Conservation (phyloP, 441 rosid genomes). For the Heliophila coronopifolia region DNA sequence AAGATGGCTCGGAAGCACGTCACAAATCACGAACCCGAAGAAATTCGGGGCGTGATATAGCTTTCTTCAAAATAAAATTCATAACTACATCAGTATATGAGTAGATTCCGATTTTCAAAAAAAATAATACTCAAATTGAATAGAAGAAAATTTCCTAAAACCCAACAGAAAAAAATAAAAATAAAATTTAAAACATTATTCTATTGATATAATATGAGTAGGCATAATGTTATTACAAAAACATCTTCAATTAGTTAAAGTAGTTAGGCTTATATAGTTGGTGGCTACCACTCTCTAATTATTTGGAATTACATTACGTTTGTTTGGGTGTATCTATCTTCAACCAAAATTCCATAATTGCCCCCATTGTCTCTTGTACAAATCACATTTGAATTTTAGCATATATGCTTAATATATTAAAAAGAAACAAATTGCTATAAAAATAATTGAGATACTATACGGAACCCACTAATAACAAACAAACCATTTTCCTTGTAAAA, state of each 20-base stretch:
- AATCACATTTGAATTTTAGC: slow-evolving; percentile 5
- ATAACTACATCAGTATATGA: slow-evolving; percentile 5
- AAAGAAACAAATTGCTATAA: not conserved
- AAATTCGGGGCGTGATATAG: too few relatives aligned
- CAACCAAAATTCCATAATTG: slow-evolving; percentile 10
- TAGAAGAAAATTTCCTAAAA: not conserved
- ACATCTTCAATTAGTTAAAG: slow-evolving; percentile 18
- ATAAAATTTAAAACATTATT: too few relatives aligned
- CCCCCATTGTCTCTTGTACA: slow-evolving; percentile 12
- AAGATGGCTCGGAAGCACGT: too few relatives aligned
- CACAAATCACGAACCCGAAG: too few relatives aligned
- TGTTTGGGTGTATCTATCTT: not conserved
- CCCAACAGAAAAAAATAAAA: not conserved
- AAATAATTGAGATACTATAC: slow-evolving; percentile 16
- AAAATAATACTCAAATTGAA: not conserved
- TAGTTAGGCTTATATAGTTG: slow-evolving; percentile 23
- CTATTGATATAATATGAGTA: too few relatives aligned
- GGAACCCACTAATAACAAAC: slow-evolving; percentile 4
- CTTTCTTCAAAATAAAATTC: too few relatives aligned
- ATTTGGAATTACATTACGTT: slow-evolving; percentile 12
- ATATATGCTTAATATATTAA: slow-evolving; percentile 14
- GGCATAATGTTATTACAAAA: slow-evolving; percentile 7
- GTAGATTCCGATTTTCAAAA: not conserved
- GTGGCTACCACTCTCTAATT: slow-evolving; percentile 33
- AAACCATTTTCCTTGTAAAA: not conserved